Percentiles rank a stretch among this genome's conserved stretches.
These are phyloP conservation scores for Fonsecaea pugnacius DNA, from an alignment of 2,329 filamentous ascomycete species.

Conservation along the genomic window DNA sequence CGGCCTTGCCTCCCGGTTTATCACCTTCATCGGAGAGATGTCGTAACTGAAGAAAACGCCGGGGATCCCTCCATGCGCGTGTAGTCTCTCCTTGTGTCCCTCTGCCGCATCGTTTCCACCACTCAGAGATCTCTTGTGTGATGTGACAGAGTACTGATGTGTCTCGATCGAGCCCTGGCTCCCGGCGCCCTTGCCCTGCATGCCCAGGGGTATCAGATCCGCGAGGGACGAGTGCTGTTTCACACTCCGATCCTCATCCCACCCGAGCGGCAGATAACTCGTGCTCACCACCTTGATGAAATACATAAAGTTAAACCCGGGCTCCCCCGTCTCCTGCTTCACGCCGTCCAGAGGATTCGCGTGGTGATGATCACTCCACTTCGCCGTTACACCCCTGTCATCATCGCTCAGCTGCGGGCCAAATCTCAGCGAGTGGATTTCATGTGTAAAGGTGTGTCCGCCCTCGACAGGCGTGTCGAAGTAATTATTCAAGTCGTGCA, in stretches of 20 bases:
- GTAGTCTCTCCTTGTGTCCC: constrained; percentile 88
- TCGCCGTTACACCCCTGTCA: constrained; percentile 56
- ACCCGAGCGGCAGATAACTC: constrained; percentile 88
- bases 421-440: constrained; percentile 86
- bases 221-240: constrained; percentile 47
- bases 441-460: constrained; percentile 85
- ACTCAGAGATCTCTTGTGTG: constrained; percentile 83
- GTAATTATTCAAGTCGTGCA: constrained; percentile 97
- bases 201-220: constrained; percentile 67
- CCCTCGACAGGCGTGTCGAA: constrained; percentile 71
- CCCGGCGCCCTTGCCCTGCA: constrained; percentile 67
- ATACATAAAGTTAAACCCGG: constrained; percentile 97
- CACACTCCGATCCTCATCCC: constrained; percentile 66
- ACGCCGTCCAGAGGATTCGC: constrained; percentile 83
- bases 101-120: constrained; percentile 85
- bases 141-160: constrained; percentile 97
- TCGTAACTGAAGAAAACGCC: constrained; percentile 99
- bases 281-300: constrained; percentile 98
- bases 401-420: constrained; percentile 85
- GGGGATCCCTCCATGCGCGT: constrained; percentile 88
- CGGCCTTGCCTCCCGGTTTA: constrained; percentile 87
- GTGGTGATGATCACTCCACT: constrained; percentile 87
- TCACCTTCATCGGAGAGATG: constrained; percentile 99
- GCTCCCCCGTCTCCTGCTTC: constrained; percentile 75
- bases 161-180: constrained; percentile 86